Conservation (phyloP, 2,329 filamentous ascomycete species). For the Pestalotiopsis sp. region DNA sequence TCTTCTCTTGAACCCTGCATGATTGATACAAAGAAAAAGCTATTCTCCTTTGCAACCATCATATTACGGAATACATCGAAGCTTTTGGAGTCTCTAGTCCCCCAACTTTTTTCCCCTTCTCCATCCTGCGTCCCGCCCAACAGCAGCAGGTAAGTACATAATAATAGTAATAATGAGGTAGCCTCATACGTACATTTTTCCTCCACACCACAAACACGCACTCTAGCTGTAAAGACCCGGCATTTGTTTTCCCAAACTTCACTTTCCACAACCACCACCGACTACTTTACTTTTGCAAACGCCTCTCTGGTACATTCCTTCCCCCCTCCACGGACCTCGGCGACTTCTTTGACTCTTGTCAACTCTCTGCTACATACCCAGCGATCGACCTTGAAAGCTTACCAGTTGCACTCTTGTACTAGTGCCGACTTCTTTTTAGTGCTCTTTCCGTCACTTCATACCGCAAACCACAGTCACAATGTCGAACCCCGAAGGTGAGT, state of each 20-base stretch:
- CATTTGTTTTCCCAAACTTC: not conserved
- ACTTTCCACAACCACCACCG: not conserved
- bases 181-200: not conserved
- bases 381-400: not conserved
- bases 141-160: not conserved
- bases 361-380: not conserved
- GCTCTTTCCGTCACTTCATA: constrained; percentile 4
- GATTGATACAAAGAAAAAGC: not conserved
- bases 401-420: not conserved
- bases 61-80: not conserved
- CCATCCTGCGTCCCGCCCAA: not conserved
- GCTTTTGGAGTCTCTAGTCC: not conserved
- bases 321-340: not conserved
- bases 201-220: constrained; percentile 3
- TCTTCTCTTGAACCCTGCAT: not conserved
- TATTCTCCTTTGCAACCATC: not conserved
- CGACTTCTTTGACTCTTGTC: not conserved
- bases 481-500: constrained; percentile 18
- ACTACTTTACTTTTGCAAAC: not conserved
- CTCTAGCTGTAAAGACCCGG: not conserved
- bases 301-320: not conserved
- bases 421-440: not conserved
- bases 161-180: not conserved
- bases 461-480: not conserved
- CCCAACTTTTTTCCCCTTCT: not conserved